A percentile compares a stretch with the other conserved stretches of the same genome.
These are phyloP conservation scores for Ceratocystiopsis minuta DNA, from an alignment of 2,329 filamentous ascomycete genomes.

Conservation along the genomic window DNA sequence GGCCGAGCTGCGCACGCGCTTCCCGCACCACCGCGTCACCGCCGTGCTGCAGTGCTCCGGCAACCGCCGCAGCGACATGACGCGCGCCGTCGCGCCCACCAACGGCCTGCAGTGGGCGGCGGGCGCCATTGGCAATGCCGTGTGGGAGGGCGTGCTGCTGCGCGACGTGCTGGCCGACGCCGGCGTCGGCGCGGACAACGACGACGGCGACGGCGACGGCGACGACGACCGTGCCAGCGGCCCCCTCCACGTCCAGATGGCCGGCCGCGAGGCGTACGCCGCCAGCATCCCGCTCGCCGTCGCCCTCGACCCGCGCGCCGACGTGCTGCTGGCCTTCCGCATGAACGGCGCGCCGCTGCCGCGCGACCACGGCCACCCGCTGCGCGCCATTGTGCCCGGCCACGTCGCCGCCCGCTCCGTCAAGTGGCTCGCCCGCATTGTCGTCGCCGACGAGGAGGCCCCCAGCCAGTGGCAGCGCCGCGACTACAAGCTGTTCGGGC, in stretches of 20 bases:
- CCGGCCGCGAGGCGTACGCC: constrained; percentile 40
- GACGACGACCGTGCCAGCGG: constrained; percentile 11
- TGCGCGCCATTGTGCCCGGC: constrained; percentile 44
- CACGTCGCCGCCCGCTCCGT: constrained; percentile 49
- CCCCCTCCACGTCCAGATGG: constrained; percentile 41
- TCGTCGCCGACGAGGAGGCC: constrained; percentile 48
- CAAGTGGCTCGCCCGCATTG: constrained; percentile 50
- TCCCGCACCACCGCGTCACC: constrained; percentile 31
- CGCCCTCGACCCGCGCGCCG: constrained; percentile 38
- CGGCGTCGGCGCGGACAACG: constrained; percentile 20
- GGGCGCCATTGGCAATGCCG: constrained; percentile 41
- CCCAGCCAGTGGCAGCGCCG: constrained; percentile 45
- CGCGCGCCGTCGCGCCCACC: constrained; percentile 25
- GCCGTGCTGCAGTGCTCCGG: constrained; percentile 42
- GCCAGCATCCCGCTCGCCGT: constrained; percentile 42
- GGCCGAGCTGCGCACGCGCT: constrained; percentile 32
- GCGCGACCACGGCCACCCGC: constrained; percentile 46
- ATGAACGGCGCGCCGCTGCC: constrained; percentile 50
- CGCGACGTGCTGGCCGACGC: constrained; percentile 38
- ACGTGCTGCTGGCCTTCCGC: constrained; percentile 46
- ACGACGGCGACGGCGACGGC: background rate
- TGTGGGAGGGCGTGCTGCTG: constrained; percentile 38
- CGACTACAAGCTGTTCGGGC: constrained; percentile 53
- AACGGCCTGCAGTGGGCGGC: constrained; percentile 42
- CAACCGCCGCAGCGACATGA: constrained; percentile 42